Percentiles rank a stretch among this genome's conserved stretches.
These are phyloP conservation scores for Ogataea naganishii DNA, from an alignment of 805 yeast genomes.

Conservation along the genomic window DNA sequence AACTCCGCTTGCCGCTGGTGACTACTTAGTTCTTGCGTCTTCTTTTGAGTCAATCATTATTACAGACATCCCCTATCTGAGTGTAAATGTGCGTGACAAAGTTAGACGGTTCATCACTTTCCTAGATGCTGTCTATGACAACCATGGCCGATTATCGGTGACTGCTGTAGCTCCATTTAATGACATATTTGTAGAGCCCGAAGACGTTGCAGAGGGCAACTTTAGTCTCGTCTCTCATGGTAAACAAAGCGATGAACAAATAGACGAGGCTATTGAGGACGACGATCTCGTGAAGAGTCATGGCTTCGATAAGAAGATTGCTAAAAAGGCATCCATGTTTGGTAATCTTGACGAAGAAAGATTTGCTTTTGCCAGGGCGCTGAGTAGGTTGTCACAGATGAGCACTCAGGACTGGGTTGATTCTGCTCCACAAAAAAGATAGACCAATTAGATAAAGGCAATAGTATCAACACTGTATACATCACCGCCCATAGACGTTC, in stretches of 20 bases:
- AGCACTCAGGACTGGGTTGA: conserved; percentile 89
- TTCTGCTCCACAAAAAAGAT: conserved; percentile 9
- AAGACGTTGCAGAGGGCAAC: conserved; percentile 41
- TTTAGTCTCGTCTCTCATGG: conserved; percentile 25
- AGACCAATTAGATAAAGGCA: conserved; percentile 3
- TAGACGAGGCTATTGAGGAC: conserved; percentile 30
- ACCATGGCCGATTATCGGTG: conserved; percentile 79
- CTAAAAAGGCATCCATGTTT: conserved; percentile 67
- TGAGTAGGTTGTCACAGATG: conserved; percentile 88
- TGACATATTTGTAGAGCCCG: conserved; percentile 80
- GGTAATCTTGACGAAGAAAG: conserved; percentile 82
- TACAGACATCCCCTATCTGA: conserved; percentile 85
- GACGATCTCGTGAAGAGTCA: conserved; percentile 65
- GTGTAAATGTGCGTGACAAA: conserved; percentile 70
- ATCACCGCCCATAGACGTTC: too few species aligned
- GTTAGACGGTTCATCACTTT: conserved; percentile 91
- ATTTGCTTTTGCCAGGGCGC: conserved; percentile 94
- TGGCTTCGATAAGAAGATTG: conserved; percentile 67
- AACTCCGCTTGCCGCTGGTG: conserved; percentile 85
- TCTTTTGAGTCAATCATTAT: conserved; percentile 72
- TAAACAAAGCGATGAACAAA: conserved; percentile 15
- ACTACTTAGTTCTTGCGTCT: conserved; percentile 75
- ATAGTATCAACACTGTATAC: not conserved
- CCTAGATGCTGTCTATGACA: conserved; percentile 91
- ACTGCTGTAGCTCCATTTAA: conserved; percentile 83